These are phyloP conservation scores for Streptanthus diversifolius DNA, from an alignment of 345 rosid species.

Conservation along the genomic window DNA sequence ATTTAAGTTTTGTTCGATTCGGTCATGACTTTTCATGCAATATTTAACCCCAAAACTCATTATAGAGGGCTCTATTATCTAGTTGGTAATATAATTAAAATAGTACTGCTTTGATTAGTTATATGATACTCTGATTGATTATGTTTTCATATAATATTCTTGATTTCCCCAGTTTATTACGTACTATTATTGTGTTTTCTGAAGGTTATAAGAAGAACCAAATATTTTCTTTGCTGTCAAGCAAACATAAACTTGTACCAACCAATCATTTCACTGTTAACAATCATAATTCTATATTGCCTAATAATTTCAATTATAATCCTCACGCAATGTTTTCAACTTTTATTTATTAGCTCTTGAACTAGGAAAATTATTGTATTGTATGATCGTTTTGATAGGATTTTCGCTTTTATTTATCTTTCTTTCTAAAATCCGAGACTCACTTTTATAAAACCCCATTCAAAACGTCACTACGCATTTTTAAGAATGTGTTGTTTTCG, in stretches of 20 bases:
- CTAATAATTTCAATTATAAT: conserved; percentile 17
- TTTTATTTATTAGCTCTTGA: not conserved
- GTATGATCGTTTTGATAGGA: not conserved
- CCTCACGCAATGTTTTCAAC: conserved; percentile 13
- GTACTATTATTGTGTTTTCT: not conserved
- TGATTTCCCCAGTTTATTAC: not conserved
- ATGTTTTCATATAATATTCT: not conserved
- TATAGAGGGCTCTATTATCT: not conserved
- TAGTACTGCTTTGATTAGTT: not conserved
- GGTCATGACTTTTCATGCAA: not conserved
- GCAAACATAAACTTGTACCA: conserved; percentile 21
- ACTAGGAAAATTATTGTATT: not conserved
- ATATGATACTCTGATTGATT: not conserved
- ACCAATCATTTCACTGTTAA: conserved; percentile 15
- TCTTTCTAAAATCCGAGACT: not conserved
- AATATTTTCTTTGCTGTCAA: conserved; percentile 22
- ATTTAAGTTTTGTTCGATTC: not conserved
- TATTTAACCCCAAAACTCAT: not conserved
- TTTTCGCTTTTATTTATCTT: not conserved
- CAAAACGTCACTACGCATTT: not conserved
- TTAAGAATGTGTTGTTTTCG: not conserved
- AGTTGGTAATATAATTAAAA: not conserved
- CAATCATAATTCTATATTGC: not conserved
- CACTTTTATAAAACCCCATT: not conserved
- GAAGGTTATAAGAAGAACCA: not conserved